phyloP scores from a whole-genome alignment of 805 yeast genomes.

The Saturnispora bothae region DNA sequence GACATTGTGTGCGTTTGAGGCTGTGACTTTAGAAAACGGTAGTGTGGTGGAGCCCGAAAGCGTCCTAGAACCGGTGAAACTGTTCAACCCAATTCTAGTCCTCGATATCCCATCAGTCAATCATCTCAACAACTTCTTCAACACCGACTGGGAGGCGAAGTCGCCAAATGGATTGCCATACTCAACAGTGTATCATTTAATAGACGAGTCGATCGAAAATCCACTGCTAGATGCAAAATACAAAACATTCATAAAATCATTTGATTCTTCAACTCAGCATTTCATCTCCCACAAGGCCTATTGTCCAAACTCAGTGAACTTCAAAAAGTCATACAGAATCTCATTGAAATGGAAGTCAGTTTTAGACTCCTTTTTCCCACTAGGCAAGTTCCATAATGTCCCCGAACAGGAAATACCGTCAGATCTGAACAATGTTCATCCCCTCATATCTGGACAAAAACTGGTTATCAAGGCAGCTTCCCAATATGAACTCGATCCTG shows the following conservation, averaged over 20 bases:
- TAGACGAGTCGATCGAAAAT: slow-evolving; percentile 44
- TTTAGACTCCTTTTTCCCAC: slow-evolving; percentile 34
- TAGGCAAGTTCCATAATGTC: slow-evolving; percentile 27
- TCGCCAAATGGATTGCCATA: slow-evolving; percentile 10
- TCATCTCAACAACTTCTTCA: slow-evolving; percentile 31
- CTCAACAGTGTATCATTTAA: slow-evolving; percentile 60
- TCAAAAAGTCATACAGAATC: slow-evolving; percentile 42
- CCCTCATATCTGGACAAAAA: slow-evolving; percentile 23
- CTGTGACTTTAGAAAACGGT: slow-evolving; percentile 52
- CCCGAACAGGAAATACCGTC: slow-evolving; percentile 22
- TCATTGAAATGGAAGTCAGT: slow-evolving; percentile 49
- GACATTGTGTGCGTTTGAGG: slow-evolving; percentile 46
- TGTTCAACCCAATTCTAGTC: slow-evolving; percentile 50
- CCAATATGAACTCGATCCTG: slow-evolving; percentile 5
- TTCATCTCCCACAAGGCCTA: slow-evolving; percentile 62
- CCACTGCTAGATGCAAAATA: slow-evolving; percentile 34
- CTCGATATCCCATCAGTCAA: slow-evolving; percentile 57
- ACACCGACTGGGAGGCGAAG: slow-evolving; percentile 16
- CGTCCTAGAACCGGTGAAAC: slow-evolving; percentile 55
- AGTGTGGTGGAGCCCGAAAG: slow-evolving; percentile 51
- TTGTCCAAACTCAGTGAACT: slow-evolving; percentile 51
- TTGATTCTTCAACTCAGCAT: slow-evolving; percentile 46
- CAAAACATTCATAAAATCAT: slow-evolving; percentile 38
- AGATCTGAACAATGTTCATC: slow-evolving; percentile 13
- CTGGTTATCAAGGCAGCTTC: slow-evolving; percentile 17